Percentiles rank a stretch among this genome's conserved stretches.
Evolutionary conservation across 2,329 filamentous ascomycete genomes (phyloP).

Genomic region (Phialocephala subalpina): DNA sequence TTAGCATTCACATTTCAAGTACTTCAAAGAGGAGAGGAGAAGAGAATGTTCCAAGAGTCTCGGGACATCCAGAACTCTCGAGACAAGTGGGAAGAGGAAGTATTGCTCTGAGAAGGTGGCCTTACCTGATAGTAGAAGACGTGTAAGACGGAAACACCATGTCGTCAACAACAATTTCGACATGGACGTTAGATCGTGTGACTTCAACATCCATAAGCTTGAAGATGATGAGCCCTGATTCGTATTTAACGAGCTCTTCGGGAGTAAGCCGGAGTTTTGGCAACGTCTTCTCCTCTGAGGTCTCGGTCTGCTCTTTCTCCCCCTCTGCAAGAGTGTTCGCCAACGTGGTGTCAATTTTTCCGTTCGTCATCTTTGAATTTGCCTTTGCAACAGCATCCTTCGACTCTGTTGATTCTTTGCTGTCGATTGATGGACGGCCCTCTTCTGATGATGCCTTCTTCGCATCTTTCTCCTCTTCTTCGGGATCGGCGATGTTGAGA

Average conservation of each 20-base stretch:
- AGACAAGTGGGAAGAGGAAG: too few species aligned
- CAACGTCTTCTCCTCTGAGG: conserved; percentile 56
- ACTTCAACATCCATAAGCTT: conserved; percentile 91
- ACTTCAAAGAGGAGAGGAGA: too few species aligned
- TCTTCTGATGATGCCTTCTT: conserved; percentile 41
- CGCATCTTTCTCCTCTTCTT: conserved; percentile 73
- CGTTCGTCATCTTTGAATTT: conserved; percentile 48
- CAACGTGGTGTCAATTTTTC: conserved; percentile 36
- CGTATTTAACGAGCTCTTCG: conserved; percentile 84
- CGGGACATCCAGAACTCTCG: too few species aligned
- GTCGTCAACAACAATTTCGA: conserved; percentile 77
- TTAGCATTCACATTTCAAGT: too few species aligned
- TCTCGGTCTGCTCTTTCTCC: conserved; percentile 54
- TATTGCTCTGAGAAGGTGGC: too few species aligned
- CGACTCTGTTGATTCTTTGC: conserved; percentile 19
- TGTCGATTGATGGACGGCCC: conserved; percentile 39
- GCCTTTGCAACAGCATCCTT: conserved; percentile 44
- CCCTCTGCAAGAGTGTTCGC: conserved; percentile 41
- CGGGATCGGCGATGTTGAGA: conserved; percentile 86
- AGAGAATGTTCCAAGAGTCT: too few species aligned
- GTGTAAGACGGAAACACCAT: conserved; percentile 90
- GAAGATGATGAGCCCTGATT: conserved; percentile 94
- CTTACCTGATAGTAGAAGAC: conserved; percentile 80
- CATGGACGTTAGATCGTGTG: conserved; percentile 74
- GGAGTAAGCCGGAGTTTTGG: conserved; percentile 81